Evolutionary conservation across 2,329 filamentous ascomycete genomes (phyloP).

Genomic region (Fusarium caatingaense): DNA sequence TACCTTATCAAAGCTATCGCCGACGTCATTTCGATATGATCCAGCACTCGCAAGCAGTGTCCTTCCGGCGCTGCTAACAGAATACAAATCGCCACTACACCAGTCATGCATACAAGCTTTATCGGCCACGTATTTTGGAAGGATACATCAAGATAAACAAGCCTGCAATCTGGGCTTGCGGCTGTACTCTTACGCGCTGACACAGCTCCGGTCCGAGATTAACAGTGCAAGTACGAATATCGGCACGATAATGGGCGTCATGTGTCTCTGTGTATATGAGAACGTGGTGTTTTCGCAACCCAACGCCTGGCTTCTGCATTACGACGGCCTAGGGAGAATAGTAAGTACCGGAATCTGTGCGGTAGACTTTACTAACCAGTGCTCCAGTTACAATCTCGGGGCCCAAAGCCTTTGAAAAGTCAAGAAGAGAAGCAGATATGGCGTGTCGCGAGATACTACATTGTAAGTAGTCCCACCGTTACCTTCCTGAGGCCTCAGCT

Average conservation of each 20-base stretch:
- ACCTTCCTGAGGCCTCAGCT: rapidly evolving
- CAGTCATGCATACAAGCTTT: conserved; percentile 22
- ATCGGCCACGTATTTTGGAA: conserved; percentile 24
- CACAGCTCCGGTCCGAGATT: conserved; percentile 18
- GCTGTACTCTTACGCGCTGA: conserved; percentile 15
- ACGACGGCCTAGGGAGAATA: conserved; percentile 22
- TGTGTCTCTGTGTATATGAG: conserved; percentile 31
- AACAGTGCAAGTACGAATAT: conserved; percentile 5
- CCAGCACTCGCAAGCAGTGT: neutral
- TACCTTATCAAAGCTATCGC: conserved; percentile 22
- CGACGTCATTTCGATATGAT: neutral
- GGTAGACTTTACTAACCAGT: no score
- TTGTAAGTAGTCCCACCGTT: neutral
- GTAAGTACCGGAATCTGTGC: neutral
- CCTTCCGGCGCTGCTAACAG: conserved; percentile 8
- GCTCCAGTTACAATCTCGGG: conserved; percentile 23
- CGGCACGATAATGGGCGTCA: conserved; percentile 13
- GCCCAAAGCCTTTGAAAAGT: conserved; percentile 1
- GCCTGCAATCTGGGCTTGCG: conserved; percentile 15
- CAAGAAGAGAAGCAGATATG: conserved; percentile 14
- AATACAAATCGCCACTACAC: conserved; percentile 5
- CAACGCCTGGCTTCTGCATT: conserved; percentile 28
- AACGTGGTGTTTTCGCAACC: conserved; percentile 24
- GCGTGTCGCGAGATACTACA: conserved; percentile 16
- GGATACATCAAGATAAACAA: conserved; percentile 8